These are phyloP conservation scores for Ustulina deusta DNA, from an alignment of 2,329 filamentous ascomycete species.

Conservation along the genomic window DNA sequence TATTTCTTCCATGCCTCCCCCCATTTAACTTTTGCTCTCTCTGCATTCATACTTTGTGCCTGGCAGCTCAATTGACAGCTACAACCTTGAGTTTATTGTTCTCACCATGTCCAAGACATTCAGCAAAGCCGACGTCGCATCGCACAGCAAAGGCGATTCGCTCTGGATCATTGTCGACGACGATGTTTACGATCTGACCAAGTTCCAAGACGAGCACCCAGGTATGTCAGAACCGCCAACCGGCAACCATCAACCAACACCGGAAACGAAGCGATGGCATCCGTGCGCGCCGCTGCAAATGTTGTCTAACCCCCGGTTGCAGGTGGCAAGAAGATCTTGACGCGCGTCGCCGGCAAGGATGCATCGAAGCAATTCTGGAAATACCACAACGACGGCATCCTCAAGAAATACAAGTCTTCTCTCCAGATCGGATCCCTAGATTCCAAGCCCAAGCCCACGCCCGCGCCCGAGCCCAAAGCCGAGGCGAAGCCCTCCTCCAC, in stretches of 20 bases:
- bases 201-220: slow-evolving; percentile 86
- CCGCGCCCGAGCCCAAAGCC: slow-evolving; percentile 61
- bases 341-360: slow-evolving; percentile 73
- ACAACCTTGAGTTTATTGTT: background rate
- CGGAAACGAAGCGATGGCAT: background rate
- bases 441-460: slow-evolving; percentile 76
- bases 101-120: slow-evolving; percentile 85
- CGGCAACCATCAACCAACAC: background rate
- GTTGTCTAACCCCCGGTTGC: slow-evolving; percentile 23
- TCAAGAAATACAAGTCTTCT: slow-evolving; percentile 86
- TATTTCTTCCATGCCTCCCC: slow-evolving; percentile 8
- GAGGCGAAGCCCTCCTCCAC: slow-evolving; percentile 67
- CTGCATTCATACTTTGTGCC: slow-evolving; percentile 4
- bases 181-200: slow-evolving; percentile 95
- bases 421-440: slow-evolving; percentile 90
- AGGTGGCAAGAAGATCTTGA: slow-evolving; percentile 75
- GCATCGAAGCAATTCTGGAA: slow-evolving; percentile 77
- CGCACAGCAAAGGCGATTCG: slow-evolving; percentile 88
- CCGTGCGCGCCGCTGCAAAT: background rate
- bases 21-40: slow-evolving; percentile 12
- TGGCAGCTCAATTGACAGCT: background rate
- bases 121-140: slow-evolving; percentile 84
- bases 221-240: slow-evolving; percentile 61
- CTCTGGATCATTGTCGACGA: slow-evolving; percentile 93
- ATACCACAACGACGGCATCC: slow-evolving; percentile 85